phyloP scores from a whole-genome alignment of 2,329 filamentous ascomycete species.

The Chaetothyriales sp. region DNA sequence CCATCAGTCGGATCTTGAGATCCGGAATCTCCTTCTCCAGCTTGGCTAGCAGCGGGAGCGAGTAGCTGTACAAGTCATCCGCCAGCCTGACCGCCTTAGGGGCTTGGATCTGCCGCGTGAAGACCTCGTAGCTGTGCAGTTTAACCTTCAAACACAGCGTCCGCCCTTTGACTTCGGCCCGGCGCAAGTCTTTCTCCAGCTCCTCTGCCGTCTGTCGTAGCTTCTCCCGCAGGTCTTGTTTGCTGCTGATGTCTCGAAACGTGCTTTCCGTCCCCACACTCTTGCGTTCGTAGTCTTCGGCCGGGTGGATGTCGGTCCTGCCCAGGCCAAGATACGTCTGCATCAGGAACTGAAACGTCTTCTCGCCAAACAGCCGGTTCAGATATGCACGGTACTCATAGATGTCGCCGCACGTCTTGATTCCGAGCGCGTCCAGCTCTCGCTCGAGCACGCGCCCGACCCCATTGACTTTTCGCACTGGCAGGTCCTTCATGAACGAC shows the following conservation, averaged over 20 bases:
- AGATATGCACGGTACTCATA: constrained; percentile 62
- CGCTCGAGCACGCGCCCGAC: constrained; percentile 89
- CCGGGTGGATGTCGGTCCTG: constrained; percentile 69
- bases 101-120: constrained; percentile 65
- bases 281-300: constrained; percentile 81
- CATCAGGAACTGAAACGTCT: constrained; percentile 75
- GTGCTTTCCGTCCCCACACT: constrained; percentile 90
- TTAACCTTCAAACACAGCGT: constrained; percentile 89
- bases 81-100: constrained; percentile 59
- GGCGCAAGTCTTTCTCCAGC: constrained; percentile 68
- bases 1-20: constrained; percentile 74
- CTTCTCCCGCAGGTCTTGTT: constrained; percentile 57
- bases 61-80: constrained; percentile 70
- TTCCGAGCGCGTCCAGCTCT: constrained; percentile 72
- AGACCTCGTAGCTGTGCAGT: constrained; percentile 82
- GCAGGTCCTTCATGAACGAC: constrained; percentile 69
- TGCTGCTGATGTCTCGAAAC: constrained; percentile 65
- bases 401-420: constrained; percentile 81
- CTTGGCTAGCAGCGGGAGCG: constrained; percentile 70
- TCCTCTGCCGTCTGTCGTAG: constrained; percentile 71
- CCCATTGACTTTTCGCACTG: constrained; percentile 84
- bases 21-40: constrained; percentile 69
- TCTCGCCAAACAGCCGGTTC: constrained; percentile 72
- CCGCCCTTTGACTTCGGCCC: constrained; percentile 73
- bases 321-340: constrained; percentile 76